Evolutionary conservation across 768 basidiomycete species (phyloP).

Genomic region (Panus rudis): DNA sequence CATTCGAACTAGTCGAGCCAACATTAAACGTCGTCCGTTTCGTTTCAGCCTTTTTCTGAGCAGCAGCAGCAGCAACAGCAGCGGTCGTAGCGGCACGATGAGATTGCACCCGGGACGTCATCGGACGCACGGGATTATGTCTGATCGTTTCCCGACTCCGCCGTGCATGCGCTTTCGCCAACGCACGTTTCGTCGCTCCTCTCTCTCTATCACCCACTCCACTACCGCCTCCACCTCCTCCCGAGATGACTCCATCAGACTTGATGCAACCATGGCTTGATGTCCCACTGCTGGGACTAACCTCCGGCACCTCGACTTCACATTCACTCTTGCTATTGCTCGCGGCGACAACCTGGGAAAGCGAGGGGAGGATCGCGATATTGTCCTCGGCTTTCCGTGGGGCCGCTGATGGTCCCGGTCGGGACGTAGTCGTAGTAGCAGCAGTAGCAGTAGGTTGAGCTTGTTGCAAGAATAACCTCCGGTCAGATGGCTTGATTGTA

Average conservation of each 20-base stretch:
- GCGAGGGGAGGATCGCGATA: too few relatives aligned
- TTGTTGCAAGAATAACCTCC: conserved; percentile 39
- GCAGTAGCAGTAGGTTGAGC: conserved; percentile 24
- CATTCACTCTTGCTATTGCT: conserved; percentile 30
- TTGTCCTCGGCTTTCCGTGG: too few relatives aligned
- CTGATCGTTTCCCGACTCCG: conserved; percentile 28
- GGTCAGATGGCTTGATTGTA: conserved; percentile 30
- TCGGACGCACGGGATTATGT: conserved; percentile 18
- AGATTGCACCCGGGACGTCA: conserved; percentile 20
- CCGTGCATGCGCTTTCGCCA: conserved; percentile 18
- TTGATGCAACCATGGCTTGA: conserved; percentile 27
- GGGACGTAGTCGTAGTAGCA: neutral
- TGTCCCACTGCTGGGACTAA: conserved; percentile 27
- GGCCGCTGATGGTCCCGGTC: too few relatives aligned
- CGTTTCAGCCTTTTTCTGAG: conserved; percentile 16
- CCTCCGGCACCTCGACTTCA: conserved; percentile 27
- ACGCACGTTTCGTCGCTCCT: conserved; percentile 10
- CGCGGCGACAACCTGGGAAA: conserved; percentile 17
- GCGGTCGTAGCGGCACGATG: conserved; percentile 21
- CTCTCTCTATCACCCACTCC: conserved; percentile 3
- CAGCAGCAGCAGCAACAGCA: conserved; percentile 12
- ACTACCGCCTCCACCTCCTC: conserved; percentile 14
- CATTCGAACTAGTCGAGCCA: conserved; percentile 53
- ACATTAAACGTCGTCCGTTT: conserved; percentile 42
- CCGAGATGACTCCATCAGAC: conserved; percentile 18